These are phyloP conservation scores for Codiaeum variegatum DNA, from an alignment of 441 rosid genomes.

Conservation along the genomic window DNA sequence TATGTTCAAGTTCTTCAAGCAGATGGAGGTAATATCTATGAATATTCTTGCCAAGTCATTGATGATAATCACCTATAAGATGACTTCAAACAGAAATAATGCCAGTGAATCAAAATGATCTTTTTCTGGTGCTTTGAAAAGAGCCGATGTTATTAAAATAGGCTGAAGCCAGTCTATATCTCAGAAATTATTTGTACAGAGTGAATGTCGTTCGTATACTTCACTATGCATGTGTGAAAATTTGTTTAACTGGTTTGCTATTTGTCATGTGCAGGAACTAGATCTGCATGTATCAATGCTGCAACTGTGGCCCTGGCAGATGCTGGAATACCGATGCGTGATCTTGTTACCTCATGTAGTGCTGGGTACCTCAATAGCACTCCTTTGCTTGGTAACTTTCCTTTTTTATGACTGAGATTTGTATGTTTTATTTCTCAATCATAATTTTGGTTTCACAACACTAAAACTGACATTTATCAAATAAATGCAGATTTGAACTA, in stretches of 20 bases:
- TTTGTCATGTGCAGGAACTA: conserved; percentile 52
- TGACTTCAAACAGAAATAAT: not conserved
- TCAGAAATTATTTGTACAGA: not conserved
- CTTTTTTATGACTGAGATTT: not conserved
- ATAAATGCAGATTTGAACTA: conserved; percentile 63
- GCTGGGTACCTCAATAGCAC: conserved; percentile 83
- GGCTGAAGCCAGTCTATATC: not conserved
- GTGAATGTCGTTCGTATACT: not conserved
- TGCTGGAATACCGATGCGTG: conserved; percentile 93
- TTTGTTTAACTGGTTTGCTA: conserved; percentile 5
- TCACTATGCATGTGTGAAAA: not conserved
- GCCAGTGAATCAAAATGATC: conserved; percentile 1
- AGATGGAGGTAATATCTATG: conserved; percentile 68
- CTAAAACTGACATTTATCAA: conserved; percentile 5
- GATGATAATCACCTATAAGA: not conserved
- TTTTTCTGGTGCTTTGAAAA: not conserved
- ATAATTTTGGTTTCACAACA: not conserved
- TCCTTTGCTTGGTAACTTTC: conserved; percentile 62
- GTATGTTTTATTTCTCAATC: not conserved
- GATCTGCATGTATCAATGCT: conserved; percentile 95
- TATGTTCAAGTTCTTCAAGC: conserved; percentile 96
- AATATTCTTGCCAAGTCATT: not conserved
- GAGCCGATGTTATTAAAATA: not conserved
- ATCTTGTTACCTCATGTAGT: conserved; percentile 86
- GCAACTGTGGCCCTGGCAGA: conserved; percentile 90